A percentile compares a stretch with the other conserved stretches of the same genome.
These are phyloP conservation scores for Spergularia marina DNA, from an alignment of 148 eudicot species.

Conservation along the genomic window DNA sequence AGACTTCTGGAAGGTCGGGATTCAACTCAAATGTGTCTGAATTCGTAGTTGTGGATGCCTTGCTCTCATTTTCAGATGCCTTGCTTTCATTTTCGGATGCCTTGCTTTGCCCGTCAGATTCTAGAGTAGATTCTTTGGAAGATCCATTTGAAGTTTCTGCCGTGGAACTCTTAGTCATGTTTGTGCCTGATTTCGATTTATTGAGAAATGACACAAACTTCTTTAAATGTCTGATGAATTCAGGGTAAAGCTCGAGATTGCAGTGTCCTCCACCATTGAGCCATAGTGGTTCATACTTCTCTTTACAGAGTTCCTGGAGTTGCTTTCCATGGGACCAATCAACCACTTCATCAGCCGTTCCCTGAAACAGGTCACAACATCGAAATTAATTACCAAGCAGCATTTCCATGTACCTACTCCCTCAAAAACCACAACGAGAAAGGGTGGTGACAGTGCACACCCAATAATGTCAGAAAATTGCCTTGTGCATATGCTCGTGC, in stretches of 20 bases:
- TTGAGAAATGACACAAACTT: conserved; percentile 66
- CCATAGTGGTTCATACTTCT: conserved; percentile 89
- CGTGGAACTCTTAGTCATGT: conserved; percentile 14
- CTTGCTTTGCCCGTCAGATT: conserved; percentile 40
- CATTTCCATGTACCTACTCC: not conserved
- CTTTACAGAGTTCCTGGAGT: conserved; percentile 80
- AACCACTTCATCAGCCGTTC: conserved; percentile 92
- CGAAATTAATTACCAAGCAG: conserved; percentile 11
- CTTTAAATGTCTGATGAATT: conserved; percentile 77
- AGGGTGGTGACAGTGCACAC: not conserved
- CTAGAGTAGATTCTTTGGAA: conserved; percentile 39
- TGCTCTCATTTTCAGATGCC: conserved; percentile 34
- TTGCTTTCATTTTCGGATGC: conserved; percentile 12
- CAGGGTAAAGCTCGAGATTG: conserved; percentile 90
- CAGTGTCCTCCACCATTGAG: conserved; percentile 92
- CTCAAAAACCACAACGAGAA: not conserved
- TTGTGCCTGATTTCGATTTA: conserved; percentile 45
- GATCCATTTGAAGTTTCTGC: conserved; percentile 30
- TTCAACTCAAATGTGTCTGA: conserved; percentile 43
- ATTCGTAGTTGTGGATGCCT: conserved; percentile 35
- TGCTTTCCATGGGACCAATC: conserved; percentile 95
- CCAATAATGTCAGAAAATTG: not conserved
- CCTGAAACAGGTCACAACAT: conserved; percentile 35
- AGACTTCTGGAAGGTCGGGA: conserved; percentile 52
- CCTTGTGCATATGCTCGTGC: not conserved